These are phyloP conservation scores for Colletotrichum tropicicola DNA, from an alignment of 2,329 filamentous ascomycete genomes.

Conservation along the genomic window DNA sequence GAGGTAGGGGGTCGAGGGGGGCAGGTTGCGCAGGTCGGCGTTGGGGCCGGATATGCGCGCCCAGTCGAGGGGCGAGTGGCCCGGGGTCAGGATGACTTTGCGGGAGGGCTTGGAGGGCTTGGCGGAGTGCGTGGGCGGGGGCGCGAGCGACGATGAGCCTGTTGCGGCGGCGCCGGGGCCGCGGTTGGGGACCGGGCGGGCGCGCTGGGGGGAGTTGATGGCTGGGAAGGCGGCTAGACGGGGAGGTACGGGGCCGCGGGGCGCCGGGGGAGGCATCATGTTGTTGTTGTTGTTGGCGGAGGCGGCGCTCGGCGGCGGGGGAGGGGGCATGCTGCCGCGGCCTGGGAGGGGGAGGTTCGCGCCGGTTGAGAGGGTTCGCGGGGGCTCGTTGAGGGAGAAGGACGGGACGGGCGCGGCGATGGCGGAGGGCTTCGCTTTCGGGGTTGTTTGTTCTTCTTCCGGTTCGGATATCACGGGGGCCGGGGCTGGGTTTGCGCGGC, in stretches of 20 bases:
- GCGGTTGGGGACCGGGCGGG: conserved; percentile 44
- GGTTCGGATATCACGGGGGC: conserved; percentile 31
- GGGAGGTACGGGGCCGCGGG: conserved; percentile 31
- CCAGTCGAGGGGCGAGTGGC: conserved; percentile 97
- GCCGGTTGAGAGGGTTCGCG: conserved; percentile 24
- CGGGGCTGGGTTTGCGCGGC: not conserved
- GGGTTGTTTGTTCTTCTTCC: conserved; percentile 57
- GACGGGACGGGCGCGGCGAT: conserved; percentile 48
- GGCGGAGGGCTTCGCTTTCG: conserved; percentile 52
- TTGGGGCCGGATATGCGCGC: conserved; percentile 75
- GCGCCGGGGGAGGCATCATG: conserved; percentile 44
- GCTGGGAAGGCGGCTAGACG: conserved; percentile 30
- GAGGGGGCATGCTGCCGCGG: conserved; percentile 25
- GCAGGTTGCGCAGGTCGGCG: conserved; percentile 73
- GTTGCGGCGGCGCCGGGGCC: conserved; percentile 39
- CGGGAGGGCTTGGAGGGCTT: conserved; percentile 65
- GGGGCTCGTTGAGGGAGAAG: conserved; percentile 49
- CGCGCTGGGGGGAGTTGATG: conserved; percentile 36
- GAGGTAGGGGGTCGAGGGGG: conserved; percentile 62
- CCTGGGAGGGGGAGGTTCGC: conserved; percentile 26
- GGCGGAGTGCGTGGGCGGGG: conserved; percentile 62
- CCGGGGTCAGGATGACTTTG: conserved; percentile 85
- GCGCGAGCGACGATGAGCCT: conserved; percentile 57
- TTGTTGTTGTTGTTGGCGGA: conserved; percentile 15
- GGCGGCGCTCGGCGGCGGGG: conserved; percentile 29